phyloP scores from a whole-genome alignment of 73 alveolate genomes.

The Paramecium caudatum region DNA sequence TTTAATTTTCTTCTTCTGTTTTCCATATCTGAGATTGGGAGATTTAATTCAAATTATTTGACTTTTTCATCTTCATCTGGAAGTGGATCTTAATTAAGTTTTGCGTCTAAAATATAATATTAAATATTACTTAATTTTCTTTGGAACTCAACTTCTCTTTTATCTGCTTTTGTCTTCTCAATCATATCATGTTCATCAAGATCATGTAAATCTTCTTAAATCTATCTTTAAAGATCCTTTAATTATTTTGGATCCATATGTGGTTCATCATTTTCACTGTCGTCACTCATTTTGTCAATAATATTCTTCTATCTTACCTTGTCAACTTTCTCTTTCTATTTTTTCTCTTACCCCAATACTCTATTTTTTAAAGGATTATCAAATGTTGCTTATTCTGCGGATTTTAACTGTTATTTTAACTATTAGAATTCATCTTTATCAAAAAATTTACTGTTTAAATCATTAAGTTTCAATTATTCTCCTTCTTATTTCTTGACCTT shows the following conservation, averaged over 20 bases:
- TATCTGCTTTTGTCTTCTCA: slow-evolving; percentile 50
- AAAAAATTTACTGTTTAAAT: slow-evolving; percentile 26
- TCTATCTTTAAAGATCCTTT: slow-evolving; percentile 54
- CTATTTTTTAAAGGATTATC: slow-evolving; percentile 39
- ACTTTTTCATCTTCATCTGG: slow-evolving; percentile 61
- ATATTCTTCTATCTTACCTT: not conserved
- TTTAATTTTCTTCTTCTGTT: slow-evolving; percentile 74
- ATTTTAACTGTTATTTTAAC: slow-evolving; percentile 2
- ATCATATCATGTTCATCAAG: slow-evolving; percentile 71
- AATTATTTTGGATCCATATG: slow-evolving; percentile 74
- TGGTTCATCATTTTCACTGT: slow-evolving; percentile 66
- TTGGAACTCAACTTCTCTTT: slow-evolving; percentile 58
- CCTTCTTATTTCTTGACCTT: slow-evolving; percentile 73
- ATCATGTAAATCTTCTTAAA: slow-evolving; percentile 63
- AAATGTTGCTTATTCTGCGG: not conserved
- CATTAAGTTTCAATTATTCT: not conserved
- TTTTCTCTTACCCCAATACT: not conserved
- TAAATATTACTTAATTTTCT: slow-evolving; percentile 27
- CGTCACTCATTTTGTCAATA: slow-evolving; percentile 65
- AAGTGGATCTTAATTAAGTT: not conserved
- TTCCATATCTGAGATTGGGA: slow-evolving; percentile 76
- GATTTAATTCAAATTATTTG: slow-evolving; percentile 31
- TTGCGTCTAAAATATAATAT: not conserved
- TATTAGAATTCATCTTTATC: not conserved
- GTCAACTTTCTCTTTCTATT: slow-evolving; percentile 69